Conservation (phyloP, 1,284 basidiomycete genomes). For the Meripilus lineatus region DNA sequence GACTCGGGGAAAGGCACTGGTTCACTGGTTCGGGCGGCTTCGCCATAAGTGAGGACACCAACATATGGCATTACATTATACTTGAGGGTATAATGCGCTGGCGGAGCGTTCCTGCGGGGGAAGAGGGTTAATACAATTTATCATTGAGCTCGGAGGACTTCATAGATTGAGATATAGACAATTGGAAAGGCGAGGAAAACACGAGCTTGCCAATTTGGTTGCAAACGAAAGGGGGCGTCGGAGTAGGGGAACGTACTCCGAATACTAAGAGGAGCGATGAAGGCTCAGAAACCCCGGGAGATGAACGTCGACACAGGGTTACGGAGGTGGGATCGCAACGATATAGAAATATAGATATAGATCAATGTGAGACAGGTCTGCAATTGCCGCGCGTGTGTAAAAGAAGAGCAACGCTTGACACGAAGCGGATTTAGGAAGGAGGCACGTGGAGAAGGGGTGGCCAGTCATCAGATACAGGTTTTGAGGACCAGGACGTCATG, state of each 20-base stretch:
- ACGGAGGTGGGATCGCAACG: neutral
- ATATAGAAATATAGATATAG: slow-evolving; percentile 5
- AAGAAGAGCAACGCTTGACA: neutral
- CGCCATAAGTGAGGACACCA: slow-evolving; percentile 72
- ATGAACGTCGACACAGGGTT: neutral
- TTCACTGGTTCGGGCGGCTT: slow-evolving; percentile 57
- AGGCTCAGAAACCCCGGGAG: neutral
- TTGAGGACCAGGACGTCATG: no score
- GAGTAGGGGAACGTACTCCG: neutral
- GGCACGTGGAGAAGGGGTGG: neutral
- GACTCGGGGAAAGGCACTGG: slow-evolving; percentile 47
- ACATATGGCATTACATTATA: slow-evolving; percentile 93
- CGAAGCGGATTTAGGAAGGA: slow-evolving; percentile 4
- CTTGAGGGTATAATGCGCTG: slow-evolving; percentile 72
- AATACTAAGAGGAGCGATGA: neutral
- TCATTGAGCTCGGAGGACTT: no score
- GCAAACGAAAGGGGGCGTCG: neutral
- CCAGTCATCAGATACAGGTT: no score
- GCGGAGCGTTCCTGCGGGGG: slow-evolving; percentile 48
- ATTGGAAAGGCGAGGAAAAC: no score
- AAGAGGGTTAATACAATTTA: slow-evolving; percentile 7
- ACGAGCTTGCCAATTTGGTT: neutral
- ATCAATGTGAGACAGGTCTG: slow-evolving; percentile 8
- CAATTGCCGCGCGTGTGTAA: neutral
- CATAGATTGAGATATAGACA: neutral